Percentiles rank a stretch among this genome's conserved stretches.
phyloP scores from a whole-genome alignment of 1,284 basidiomycete species.

The Quambalaria eucalypti region DNA sequence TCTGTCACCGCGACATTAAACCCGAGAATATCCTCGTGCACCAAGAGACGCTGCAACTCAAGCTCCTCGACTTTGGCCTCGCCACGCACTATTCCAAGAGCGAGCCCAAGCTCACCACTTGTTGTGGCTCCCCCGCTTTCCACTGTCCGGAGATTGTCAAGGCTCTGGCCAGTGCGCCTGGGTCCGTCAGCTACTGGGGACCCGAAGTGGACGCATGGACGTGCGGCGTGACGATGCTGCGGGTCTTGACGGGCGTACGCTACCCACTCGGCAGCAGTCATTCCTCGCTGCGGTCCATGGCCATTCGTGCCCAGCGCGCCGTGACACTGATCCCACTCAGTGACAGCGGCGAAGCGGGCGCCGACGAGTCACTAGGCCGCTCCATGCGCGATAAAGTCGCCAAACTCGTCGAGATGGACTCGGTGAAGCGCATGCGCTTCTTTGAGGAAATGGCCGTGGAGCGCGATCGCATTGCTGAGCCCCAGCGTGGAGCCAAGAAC shows the following conservation, averaged over 20 bases:
- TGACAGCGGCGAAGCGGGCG: not conserved
- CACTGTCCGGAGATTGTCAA: conserved; percentile 54
- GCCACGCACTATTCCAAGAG: conserved; percentile 55
- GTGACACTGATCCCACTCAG: conserved; percentile 47
- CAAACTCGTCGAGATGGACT: conserved; percentile 51
- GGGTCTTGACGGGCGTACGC: conserved; percentile 51
- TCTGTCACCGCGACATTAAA: conserved; percentile 56
- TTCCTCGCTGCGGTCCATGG: conserved; percentile 50
- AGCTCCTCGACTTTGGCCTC: conserved; percentile 55
- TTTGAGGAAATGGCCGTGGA: conserved; percentile 45
- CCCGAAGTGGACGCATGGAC: conserved; percentile 58
- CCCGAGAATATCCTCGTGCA: conserved; percentile 50
- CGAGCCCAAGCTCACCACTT: conserved; percentile 54
- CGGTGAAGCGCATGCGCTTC: conserved; percentile 49
- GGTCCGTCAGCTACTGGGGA: conserved; percentile 50
- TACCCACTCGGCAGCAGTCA: conserved; percentile 55
- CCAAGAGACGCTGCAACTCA: conserved; percentile 47
- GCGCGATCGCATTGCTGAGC: conserved; percentile 16
- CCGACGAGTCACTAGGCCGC: conserved; percentile 15
- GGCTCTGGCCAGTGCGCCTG: conserved; percentile 51
- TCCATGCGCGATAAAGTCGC: conserved; percentile 48
- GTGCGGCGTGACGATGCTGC: conserved; percentile 53
- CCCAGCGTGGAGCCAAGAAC: conserved; percentile 27
- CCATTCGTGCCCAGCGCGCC: conserved; percentile 49
- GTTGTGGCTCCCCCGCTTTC: conserved; percentile 54